Evolutionary conservation across 768 basidiomycete species (phyloP).

Genomic region (Termitomyces sp.): DNA sequence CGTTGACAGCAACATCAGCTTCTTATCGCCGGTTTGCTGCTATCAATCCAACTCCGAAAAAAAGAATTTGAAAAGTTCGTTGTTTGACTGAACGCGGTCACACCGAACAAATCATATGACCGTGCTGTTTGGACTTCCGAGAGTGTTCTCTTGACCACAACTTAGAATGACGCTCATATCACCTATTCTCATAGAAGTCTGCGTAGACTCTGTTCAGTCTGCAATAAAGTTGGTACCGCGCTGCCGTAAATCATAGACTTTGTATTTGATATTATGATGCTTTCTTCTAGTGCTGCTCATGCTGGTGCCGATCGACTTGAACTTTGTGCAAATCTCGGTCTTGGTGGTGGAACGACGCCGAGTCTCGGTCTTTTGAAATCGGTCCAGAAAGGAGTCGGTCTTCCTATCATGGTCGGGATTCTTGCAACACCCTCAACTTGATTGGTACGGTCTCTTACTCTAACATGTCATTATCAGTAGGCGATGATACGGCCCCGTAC

Average conservation of each 20-base stretch:
- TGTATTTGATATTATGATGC: conserved; percentile 4
- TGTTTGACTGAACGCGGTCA: too few relatives aligned
- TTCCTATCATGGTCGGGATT: conserved; percentile 61
- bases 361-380: conserved; percentile 65
- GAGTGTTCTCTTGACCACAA: background rate
- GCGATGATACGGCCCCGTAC: conserved; percentile 75
- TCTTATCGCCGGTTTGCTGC: too few relatives aligned
- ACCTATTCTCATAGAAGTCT: conserved; percentile 49
- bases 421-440: conserved; percentile 1
- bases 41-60: too few relatives aligned
- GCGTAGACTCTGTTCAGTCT: conserved; percentile 73
- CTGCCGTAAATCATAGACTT: conserved; percentile 7
- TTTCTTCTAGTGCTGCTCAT: conserved; percentile 48
- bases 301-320: conserved; percentile 77
- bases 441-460: conserved; percentile 1
- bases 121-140: background rate
- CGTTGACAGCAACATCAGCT: too few relatives aligned
- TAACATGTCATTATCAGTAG: conserved; percentile 28
- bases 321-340: conserved; percentile 60
- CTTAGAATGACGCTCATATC: conserved; percentile 8
- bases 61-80: too few relatives aligned
- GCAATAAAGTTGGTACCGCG: conserved; percentile 46
- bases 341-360: conserved; percentile 82
- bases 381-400: conserved; percentile 42
- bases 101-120: background rate